phyloP scores from a whole-genome alignment of 2,329 filamentous ascomycete species.

The Gnomoniopsis sp. region DNA sequence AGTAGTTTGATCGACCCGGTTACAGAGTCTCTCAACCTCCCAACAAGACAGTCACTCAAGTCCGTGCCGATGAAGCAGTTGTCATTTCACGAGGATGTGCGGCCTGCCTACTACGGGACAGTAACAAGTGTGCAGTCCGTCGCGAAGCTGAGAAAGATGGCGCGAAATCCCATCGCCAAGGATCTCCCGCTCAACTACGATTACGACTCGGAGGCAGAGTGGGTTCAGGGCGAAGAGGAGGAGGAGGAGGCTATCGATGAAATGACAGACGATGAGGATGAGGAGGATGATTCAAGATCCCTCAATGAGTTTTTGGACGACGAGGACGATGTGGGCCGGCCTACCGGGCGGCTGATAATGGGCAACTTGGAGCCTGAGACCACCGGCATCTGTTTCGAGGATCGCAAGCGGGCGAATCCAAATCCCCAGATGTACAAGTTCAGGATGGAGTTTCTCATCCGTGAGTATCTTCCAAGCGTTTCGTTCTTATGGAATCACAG shows the following conservation, averaged over 20 bases:
- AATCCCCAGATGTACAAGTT: constrained; percentile 54
- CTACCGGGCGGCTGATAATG: constrained; percentile 41
- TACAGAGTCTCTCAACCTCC: constrained; percentile 37
- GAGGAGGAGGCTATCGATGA: constrained; percentile 60
- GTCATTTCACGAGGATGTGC: constrained; percentile 61
- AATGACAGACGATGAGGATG: constrained; percentile 68
- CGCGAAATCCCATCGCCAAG: constrained; percentile 51
- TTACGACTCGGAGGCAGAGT: constrained; percentile 83
- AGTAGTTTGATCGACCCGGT: constrained; percentile 32
- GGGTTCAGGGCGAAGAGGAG: constrained; percentile 70
- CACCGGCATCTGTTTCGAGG: constrained; percentile 83
- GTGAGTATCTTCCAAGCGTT: constrained; percentile 42
- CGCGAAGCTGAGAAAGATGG: constrained; percentile 48
- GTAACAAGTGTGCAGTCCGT: constrained; percentile 57
- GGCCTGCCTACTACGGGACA: constrained; percentile 71
- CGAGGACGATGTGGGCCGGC: constrained; percentile 65
- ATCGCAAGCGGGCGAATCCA: constrained; percentile 43
- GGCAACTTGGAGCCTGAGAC: constrained; percentile 63
- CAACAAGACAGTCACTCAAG: constrained; percentile 40
- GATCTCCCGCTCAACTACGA: constrained; percentile 69
- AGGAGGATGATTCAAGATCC: constrained; percentile 70
- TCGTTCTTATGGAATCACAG: background rate
- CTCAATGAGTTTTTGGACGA: constrained; percentile 90
- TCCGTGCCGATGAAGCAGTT: constrained; percentile 61
- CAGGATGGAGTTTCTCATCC: constrained; percentile 71